Conservation (phyloP, 2,329 filamentous ascomycete genomes). For the Falciphora oryzae region DNA sequence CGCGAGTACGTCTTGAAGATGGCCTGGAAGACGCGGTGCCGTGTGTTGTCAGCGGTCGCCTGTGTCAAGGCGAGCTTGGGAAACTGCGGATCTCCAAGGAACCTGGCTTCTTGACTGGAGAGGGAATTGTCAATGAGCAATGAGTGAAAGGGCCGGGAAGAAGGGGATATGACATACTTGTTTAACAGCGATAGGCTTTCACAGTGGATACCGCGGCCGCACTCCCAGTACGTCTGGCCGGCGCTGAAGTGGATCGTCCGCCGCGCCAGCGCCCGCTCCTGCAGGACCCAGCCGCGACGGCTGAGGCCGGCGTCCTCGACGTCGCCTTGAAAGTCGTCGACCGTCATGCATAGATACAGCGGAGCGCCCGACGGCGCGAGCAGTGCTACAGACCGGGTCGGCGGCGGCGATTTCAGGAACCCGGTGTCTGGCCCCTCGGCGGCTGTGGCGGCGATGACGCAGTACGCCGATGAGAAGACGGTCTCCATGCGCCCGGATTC, state of each 20-base stretch:
- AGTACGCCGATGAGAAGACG: constrained; percentile 11
- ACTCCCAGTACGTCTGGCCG: constrained; percentile 10
- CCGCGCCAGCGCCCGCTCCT: constrained; percentile 11
- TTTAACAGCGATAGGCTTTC: too few relatives aligned
- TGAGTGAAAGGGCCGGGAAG: too few relatives aligned
- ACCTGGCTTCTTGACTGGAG: too few relatives aligned
- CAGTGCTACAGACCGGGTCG: too few relatives aligned
- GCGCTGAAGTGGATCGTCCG: constrained; percentile 10
- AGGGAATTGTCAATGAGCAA: too few relatives aligned
- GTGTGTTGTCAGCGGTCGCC: too few relatives aligned
- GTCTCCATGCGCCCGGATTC: constrained; percentile 12
- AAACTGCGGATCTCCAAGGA: too few relatives aligned
- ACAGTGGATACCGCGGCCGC: background rate
- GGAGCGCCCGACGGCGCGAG: background rate
- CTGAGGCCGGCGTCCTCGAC: constrained; percentile 26
- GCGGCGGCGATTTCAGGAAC: background rate
- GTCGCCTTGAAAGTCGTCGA: constrained; percentile 29
- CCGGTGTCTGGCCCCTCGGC: background rate
- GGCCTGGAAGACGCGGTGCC: constrained; percentile 15
- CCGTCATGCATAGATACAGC: constrained; percentile 8
- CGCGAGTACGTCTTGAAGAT: constrained; percentile 26
- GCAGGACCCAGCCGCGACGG: constrained; percentile 11
- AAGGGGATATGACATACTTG: too few relatives aligned
- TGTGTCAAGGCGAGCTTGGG: too few relatives aligned
- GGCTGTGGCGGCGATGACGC: constrained; percentile 6